These are phyloP conservation scores for Xylariales sp. DNA, from an alignment of 2,329 filamentous ascomycete species.

Conservation along the genomic window DNA sequence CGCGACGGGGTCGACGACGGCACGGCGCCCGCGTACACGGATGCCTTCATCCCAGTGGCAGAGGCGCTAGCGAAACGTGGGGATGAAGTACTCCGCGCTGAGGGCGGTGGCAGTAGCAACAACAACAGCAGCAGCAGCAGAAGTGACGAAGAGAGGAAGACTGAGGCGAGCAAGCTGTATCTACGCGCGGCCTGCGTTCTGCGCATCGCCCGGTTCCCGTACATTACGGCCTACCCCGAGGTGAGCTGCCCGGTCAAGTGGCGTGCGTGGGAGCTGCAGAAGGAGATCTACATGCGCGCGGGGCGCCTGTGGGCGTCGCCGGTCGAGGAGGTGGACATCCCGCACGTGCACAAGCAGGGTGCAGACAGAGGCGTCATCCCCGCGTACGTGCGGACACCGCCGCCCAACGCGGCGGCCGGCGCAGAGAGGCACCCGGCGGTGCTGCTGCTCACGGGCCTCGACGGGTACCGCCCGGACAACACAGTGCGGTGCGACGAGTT, in stretches of 20 bases:
- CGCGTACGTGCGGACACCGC: slow-evolving; percentile 60
- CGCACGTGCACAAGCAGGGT: slow-evolving; percentile 46
- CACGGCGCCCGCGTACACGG: slow-evolving; percentile 61
- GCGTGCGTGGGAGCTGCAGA: slow-evolving; percentile 62
- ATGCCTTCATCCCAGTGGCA: slow-evolving; percentile 57
- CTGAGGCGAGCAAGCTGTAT: slow-evolving; percentile 57
- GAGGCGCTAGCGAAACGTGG: slow-evolving; percentile 50
- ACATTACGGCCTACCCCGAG: slow-evolving; percentile 35
- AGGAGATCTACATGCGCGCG: slow-evolving; percentile 57
- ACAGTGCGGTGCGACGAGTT: slow-evolving; percentile 59
- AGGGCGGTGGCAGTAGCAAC: slow-evolving; percentile 43
- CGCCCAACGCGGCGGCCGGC: slow-evolving; percentile 12
- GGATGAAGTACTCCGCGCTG: no score
- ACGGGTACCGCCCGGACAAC: slow-evolving; percentile 61
- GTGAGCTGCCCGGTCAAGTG: slow-evolving; percentile 46
- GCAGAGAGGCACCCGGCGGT: slow-evolving; percentile 39
- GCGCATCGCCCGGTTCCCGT: slow-evolving; percentile 68
- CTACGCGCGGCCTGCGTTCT: slow-evolving; percentile 70
- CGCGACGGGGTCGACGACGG: slow-evolving; percentile 59
- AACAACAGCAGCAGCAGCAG: no score
- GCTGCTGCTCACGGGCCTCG: slow-evolving; percentile 56
- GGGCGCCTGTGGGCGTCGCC: slow-evolving; percentile 49
- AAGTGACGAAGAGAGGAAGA: no score
- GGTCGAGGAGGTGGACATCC: slow-evolving; percentile 57
- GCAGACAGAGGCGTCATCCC: slow-evolving; percentile 55